A percentile compares a stretch with the other conserved stretches of the same genome.
Conservation (phyloP, 2,329 filamentous ascomycete genomes). For the Exophiala lecanii-corni region DNA sequence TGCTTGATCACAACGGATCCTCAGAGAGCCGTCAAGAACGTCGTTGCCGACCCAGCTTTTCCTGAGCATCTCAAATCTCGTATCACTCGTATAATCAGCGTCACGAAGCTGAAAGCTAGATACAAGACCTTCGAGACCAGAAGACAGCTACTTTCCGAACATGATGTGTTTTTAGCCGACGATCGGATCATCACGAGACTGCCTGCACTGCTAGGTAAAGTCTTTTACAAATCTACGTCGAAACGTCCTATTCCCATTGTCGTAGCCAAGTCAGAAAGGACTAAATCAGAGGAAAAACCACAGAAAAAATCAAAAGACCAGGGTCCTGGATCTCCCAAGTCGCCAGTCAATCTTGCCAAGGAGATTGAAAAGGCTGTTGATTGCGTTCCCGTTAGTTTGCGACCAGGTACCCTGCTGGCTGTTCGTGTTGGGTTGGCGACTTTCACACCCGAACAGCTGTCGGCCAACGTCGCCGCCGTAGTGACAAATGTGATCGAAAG, state of each 20-base stretch:
- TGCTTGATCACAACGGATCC: conserved; percentile 82
- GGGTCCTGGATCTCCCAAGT: conserved; percentile 47
- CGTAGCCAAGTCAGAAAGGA: conserved; percentile 61
- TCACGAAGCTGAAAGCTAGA: conserved; percentile 81
- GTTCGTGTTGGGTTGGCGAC: conserved; percentile 72
- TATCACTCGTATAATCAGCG: conserved; percentile 72
- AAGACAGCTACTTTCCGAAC: conserved; percentile 75
- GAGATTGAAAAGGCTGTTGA: conserved; percentile 76
- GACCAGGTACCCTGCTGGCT: conserved; percentile 72
- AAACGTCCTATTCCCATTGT: conserved; percentile 85
- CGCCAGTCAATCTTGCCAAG: conserved; percentile 63
- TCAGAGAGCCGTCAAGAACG: conserved; percentile 85
- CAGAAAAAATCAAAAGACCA: conserved; percentile 39
- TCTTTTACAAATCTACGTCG: conserved; percentile 76
- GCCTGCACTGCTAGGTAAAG: conserved; percentile 77
- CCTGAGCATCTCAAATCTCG: conserved; percentile 61
- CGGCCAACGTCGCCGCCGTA: conserved; percentile 74
- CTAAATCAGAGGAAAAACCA: conserved; percentile 53
- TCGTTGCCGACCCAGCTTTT: conserved; percentile 70
- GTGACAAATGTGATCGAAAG: conserved; percentile 66
- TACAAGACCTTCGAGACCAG: conserved; percentile 85
- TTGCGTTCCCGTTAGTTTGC: conserved; percentile 75
- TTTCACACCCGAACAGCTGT: conserved; percentile 70
- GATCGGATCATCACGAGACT: conserved; percentile 72
- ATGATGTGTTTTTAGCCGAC: conserved; percentile 92